phyloP scores from a whole-genome alignment of 805 yeast genomes.

The Maudiozyma barnettii region DNA sequence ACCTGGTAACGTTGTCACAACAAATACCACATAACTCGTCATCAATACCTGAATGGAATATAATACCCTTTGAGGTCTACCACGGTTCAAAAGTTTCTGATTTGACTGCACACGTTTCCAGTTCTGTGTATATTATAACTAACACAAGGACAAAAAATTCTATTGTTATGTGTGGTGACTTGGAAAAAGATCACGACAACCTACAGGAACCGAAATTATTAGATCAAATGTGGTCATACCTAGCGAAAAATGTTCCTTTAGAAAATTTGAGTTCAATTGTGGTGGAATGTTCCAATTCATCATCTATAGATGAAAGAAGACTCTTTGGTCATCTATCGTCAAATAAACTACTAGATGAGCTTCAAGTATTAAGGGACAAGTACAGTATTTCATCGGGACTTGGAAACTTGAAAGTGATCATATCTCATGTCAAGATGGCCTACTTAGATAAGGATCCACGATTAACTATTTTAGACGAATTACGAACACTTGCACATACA shows the following conservation, averaged over 20 bases:
- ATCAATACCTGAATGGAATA: constrained; percentile 19
- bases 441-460: constrained; percentile 44
- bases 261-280: constrained; percentile 44
- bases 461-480: constrained; percentile 38
- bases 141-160: constrained; percentile 28
- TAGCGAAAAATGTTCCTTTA: constrained; percentile 38
- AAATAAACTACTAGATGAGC: constrained; percentile 46
- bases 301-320: constrained; percentile 36
- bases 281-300: constrained; percentile 67
- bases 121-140: constrained; percentile 51
- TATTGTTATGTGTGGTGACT: constrained; percentile 71
- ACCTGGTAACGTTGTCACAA: constrained; percentile 5
- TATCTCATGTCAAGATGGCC: constrained; percentile 46
- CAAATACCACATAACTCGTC: constrained; percentile 8
- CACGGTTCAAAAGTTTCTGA: constrained; percentile 34
- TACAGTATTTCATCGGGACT: constrained; percentile 32
- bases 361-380: constrained; percentile 32
- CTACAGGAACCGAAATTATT: constrained; percentile 11
- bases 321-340: constrained; percentile 82
- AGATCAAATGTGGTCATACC: constrained; percentile 43
- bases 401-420: constrained; percentile 26
- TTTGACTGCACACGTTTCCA: constrained; percentile 24
- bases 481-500: constrained; percentile 32
- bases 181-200: constrained; percentile 52
- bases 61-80: constrained; percentile 32